These are phyloP conservation scores for Thinopyrum elongatum DNA, from an alignment of 176 grass and related monocot genomes.

Conservation along the genomic window DNA sequence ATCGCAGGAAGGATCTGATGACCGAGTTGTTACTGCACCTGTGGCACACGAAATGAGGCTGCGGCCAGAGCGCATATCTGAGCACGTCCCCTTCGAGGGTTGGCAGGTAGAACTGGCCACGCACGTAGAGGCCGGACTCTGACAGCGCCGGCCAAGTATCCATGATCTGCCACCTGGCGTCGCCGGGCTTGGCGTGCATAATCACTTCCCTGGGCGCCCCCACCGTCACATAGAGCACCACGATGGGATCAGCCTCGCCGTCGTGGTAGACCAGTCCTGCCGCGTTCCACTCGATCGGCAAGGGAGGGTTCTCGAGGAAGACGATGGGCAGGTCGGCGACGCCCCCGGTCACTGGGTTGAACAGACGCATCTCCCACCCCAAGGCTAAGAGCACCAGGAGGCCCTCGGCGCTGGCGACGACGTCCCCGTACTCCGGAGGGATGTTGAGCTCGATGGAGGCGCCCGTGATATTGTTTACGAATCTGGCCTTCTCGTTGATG, in stretches of 20 bases:
- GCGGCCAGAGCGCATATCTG: too few relatives aligned
- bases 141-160: too few relatives aligned
- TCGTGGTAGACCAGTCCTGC: background rate
- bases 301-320: background rate
- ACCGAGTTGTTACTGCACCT: too few relatives aligned
- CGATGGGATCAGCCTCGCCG: background rate
- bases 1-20: too few relatives aligned
- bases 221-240: background rate
- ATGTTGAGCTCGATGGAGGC: background rate
- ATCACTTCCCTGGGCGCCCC: background rate
- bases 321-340: background rate
- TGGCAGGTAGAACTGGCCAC: too few relatives aligned
- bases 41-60: too few relatives aligned
- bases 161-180: background rate
- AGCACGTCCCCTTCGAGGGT: too few relatives aligned
- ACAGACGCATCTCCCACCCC: background rate
- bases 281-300: too few relatives aligned
- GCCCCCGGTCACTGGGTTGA: background rate
- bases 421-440: background rate
- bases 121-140: too few relatives aligned
- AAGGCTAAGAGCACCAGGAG: background rate
- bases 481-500: background rate
- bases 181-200: background rate
- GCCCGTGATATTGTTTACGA: background rate
- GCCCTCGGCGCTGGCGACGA: background rate